These are phyloP conservation scores for Solanum paucissectum DNA, from an alignment of 257 asterid species.

Conservation along the genomic window DNA sequence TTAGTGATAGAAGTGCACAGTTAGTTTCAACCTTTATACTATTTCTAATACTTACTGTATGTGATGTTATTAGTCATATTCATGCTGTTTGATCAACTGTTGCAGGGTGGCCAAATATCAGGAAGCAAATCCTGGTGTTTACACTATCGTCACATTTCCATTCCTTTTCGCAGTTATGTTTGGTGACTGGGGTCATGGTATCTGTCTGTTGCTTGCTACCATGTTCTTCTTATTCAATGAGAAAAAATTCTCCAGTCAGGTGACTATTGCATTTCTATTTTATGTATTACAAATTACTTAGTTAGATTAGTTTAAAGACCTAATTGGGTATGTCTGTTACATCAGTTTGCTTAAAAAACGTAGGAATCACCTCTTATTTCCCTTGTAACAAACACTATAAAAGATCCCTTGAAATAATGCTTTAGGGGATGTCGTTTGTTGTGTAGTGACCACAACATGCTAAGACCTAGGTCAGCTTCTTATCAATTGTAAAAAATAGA, in stretches of 20 bases:
- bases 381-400: not conserved
- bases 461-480: not conserved
- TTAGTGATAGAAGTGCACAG: not conserved
- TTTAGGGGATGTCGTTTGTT: not conserved
- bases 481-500: not conserved
- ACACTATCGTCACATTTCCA: constrained; percentile 93
- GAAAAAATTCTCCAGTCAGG: constrained; percentile 79
- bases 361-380: not conserved
- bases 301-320: not conserved
- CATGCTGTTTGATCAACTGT: constrained; percentile 17
- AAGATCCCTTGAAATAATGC: not conserved
- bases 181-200: constrained; percentile 99
- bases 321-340: not conserved
- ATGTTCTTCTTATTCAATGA: constrained; percentile 57
- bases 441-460: not conserved
- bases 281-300: not conserved
- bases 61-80: not conserved
- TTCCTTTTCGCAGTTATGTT: constrained; percentile 99
- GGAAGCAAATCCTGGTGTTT: constrained; percentile 99
- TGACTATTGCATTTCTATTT: constrained; percentile 7
- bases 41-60: not conserved
- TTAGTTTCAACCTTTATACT: not conserved
- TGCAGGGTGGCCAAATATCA: constrained; percentile 96
- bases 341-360: not conserved
- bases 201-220: constrained; percentile 83